Percentiles rank a stretch among this genome's conserved stretches.
Evolutionary conservation across 139 green algal species (phyloP).

Genomic region (Edaphochlamys debaryana): DNA sequence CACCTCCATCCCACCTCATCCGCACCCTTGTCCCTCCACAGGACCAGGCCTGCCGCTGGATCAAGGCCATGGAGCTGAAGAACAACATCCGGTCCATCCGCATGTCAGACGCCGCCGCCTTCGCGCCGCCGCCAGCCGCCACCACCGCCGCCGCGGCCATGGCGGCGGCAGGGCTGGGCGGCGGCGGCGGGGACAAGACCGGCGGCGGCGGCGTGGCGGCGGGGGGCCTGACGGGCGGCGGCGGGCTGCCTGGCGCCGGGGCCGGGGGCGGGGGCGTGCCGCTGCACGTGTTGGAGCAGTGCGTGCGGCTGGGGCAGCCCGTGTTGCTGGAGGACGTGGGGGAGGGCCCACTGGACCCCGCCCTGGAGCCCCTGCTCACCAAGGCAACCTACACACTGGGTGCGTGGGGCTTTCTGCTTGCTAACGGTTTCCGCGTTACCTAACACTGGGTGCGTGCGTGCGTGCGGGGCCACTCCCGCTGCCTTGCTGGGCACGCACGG

Average conservation of each 20-base stretch:
- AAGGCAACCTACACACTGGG: conserved; percentile 72
- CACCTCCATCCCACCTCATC: too few relatives aligned
- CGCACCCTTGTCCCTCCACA: too few relatives aligned
- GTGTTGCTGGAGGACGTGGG: conserved; percentile 81
- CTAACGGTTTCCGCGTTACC: too few relatives aligned
- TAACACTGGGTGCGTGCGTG: too few relatives aligned
- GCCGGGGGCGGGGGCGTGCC: conserved; percentile 35
- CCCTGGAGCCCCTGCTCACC: conserved; percentile 79
- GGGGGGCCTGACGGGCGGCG: neutral
- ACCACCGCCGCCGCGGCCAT: neutral
- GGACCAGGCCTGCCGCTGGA: conserved; percentile 78
- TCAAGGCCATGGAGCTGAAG: conserved; percentile 77
- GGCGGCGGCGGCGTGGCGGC: neutral
- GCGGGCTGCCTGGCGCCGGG: too few relatives aligned
- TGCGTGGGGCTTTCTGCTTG: neutral
- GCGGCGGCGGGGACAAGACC: neutral
- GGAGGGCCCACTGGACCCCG: conserved; percentile 73
- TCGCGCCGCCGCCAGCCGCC: neutral
- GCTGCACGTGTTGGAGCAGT: conserved; percentile 75
- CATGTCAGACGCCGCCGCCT: neutral
- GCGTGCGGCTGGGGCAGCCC: conserved; percentile 72
- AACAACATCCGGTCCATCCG: conserved; percentile 62
- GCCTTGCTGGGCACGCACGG: too few relatives aligned
- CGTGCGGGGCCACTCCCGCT: too few relatives aligned
- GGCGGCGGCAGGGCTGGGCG: neutral